Percentiles rank a stretch among this genome's conserved stretches.
Evolutionary conservation across 202 grass and related monocot genomes (phyloP).

Genomic region (Zoysia matrella): DNA sequence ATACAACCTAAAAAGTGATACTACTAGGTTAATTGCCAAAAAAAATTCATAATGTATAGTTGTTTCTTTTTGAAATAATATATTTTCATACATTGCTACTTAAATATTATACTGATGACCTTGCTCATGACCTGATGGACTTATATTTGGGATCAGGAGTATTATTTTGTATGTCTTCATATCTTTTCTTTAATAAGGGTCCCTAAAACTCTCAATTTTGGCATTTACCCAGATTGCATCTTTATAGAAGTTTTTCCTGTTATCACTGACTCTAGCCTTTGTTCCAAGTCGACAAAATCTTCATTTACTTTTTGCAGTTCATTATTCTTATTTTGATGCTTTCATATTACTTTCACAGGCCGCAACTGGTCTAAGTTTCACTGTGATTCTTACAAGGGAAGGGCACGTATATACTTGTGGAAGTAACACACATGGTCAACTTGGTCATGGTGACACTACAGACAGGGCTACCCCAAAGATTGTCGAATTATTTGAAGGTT

Average conservation of each 20-base stretch:
- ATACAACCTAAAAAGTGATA: not conserved
- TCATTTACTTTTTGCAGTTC: conserved; percentile 6
- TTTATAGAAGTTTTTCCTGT: conserved; percentile 3
- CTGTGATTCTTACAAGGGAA: too few relatives aligned
- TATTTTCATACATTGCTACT: not conserved
- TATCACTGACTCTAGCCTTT: conserved; percentile 6
- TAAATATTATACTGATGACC: not conserved
- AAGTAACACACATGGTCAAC: too few relatives aligned
- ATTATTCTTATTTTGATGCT: conserved; percentile 10
- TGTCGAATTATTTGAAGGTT: too few relatives aligned
- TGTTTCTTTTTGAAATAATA: not conserved
- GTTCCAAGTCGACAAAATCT: not conserved
- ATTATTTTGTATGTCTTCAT: not conserved
- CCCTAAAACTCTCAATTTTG: not conserved
- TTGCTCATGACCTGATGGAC: not conserved
- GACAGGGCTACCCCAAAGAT: too few relatives aligned
- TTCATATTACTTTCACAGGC: not conserved
- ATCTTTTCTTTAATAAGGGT: conserved; percentile 1
- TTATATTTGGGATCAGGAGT: not conserved
- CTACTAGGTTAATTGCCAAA: not conserved
- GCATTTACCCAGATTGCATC: not conserved
- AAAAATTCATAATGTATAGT: not conserved
- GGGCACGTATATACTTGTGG: too few relatives aligned
- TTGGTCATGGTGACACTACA: too few relatives aligned
- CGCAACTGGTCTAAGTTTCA: too few relatives aligned